A percentile compares a stretch with the other conserved stretches of the same genome.
phyloP scores from a whole-genome alignment of 2,329 filamentous ascomycete genomes.

The Diplocarpon rosae region DNA sequence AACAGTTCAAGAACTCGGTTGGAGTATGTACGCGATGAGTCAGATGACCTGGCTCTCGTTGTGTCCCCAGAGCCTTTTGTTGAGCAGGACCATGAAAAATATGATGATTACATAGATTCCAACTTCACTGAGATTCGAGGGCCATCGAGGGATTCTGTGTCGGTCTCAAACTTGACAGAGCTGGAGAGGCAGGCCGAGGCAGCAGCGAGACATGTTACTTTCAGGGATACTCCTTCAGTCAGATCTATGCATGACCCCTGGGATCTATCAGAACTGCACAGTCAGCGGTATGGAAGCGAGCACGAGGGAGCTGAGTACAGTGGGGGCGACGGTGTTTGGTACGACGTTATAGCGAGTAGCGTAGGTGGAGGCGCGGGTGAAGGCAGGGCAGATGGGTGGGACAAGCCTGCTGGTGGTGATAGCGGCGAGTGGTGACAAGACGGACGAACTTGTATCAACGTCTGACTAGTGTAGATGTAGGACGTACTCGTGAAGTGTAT shows the following conservation, averaged over 20 bases:
- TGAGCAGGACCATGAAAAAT: not conserved
- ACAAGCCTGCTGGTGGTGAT: too few relatives aligned
- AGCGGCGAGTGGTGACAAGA: too few relatives aligned
- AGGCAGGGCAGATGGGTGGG: too few relatives aligned
- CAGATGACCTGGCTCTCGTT: not conserved
- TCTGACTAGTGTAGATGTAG: too few relatives aligned
- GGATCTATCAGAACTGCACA: not conserved
- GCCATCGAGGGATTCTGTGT: not conserved
- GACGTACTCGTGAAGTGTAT: too few relatives aligned
- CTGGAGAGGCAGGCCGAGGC: slow-evolving; percentile 2
- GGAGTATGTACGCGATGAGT: slow-evolving; percentile 1
- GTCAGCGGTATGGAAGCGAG: not conserved
- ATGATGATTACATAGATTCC: not conserved
- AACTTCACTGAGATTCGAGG: not conserved
- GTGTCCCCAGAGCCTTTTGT: not conserved
- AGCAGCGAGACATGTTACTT: slow-evolving; percentile 6
- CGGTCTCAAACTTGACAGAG: slow-evolving; percentile 1
- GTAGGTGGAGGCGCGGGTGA: too few relatives aligned
- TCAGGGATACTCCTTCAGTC: slow-evolving; percentile 6
- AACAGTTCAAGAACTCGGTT: slow-evolving; percentile 4
- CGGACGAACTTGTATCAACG: too few relatives aligned
- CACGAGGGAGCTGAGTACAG: not conserved
- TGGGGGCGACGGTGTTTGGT: too few relatives aligned
- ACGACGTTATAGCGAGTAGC: too few relatives aligned
- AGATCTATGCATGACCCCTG: not conserved